Base-by-base conservation (phyloP, 2,329 filamentous ascomycete genomes). In the Aureobasidium sp. region DNA sequence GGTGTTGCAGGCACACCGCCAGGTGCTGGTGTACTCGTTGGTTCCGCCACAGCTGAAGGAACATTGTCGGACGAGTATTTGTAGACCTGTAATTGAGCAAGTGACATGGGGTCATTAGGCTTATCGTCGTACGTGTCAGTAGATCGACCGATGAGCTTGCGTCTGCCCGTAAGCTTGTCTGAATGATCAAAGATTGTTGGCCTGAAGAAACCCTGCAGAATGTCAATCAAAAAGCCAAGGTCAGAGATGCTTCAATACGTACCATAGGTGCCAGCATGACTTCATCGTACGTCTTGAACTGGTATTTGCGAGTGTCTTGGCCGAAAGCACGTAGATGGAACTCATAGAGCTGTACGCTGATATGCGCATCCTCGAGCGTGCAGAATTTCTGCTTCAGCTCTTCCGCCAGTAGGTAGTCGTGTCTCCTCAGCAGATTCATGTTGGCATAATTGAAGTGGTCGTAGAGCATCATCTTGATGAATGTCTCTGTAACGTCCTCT, bases 221-320 rank as follows among this genome's bases (percentile, higher is more conserved):
- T 21, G 61, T 58, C 11, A 63, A 60, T 25, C 34, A 62, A 27
- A 45, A 41, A 36, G 13, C 6, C 21, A 16, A 27, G 6, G 8
- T 11, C 32, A n/a, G 57, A 27, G 5, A 14, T 16, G 16, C 6
- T 14, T 44, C 1, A 16, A n/a, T 2, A 66, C 76, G 69, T 70
- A 79, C 78, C 87, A 96, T 91, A 1, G 92, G 89, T 0, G 94
- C 89, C n/a, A 99, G 81, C 67, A 96, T 90, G 27, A 95, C 89
- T 74, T 97, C 94, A 67, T 99, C 94, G 70, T 97, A 99, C 0
- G 90, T 92, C 79, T 97, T 97, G 81, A 97, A 97, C 44, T 86
- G 85, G 75, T 96, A 97, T 75, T 96, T 97, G 65, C 87, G 84
- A 1, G 94, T 99, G 57, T 94, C 88, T 71, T 96, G 87, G 59